Base-by-base conservation (phyloP, 352 stramenopile genomes). In the Phytopythium litorale region DNA sequence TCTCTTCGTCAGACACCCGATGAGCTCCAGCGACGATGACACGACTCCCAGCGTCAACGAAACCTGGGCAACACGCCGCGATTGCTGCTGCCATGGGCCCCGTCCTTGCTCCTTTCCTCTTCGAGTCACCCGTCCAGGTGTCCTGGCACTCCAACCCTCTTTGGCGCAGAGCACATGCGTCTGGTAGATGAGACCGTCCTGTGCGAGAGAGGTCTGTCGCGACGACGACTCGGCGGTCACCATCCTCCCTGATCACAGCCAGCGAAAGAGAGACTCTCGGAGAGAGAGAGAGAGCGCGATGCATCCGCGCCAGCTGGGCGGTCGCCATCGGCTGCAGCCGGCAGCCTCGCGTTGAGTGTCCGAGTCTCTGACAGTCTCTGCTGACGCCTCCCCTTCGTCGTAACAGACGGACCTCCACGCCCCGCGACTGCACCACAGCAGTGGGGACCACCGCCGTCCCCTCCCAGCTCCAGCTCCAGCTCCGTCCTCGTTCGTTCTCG, bases 41-140 rank as follows among this genome's bases (percentile, higher is more conserved):
- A 49, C 42, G n/a, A 49, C 42, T 18, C 19, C 42, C 42, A 49
- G 42, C 42, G 42, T 49, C 42, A 49, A 49, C 42, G 42, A 49
- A 49, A 49, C 16, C 42, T 18, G 42, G 13, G 6, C 13, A 49
- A 25, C 42, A 25, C 42, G 42, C 42, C 9, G 42, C 42, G 42
- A 49, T 23, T 49, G 42, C 42, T 49, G 42, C 42, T 25, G 12
- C 42, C 15, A 7, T 11, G 42, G 42, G 7, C 7, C 42, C 42
- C 42, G 19, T 23, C 42, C 12, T 18, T 21, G 13, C 38, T 18
- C 21, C 19, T 15, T 5, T 49, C 42, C n/a, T 8, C 18, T 49
- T 9, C 19, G n/a, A 43, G 37, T 45, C 40, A 45, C 40, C 40
- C 16, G 40, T 19, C 42, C 42, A 49, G 42, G 19, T 49, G 42